These are phyloP conservation scores for Podospora comata DNA, from an alignment of 495 filamentous ascomycete genomes.

Conservation along the genomic window DNA sequence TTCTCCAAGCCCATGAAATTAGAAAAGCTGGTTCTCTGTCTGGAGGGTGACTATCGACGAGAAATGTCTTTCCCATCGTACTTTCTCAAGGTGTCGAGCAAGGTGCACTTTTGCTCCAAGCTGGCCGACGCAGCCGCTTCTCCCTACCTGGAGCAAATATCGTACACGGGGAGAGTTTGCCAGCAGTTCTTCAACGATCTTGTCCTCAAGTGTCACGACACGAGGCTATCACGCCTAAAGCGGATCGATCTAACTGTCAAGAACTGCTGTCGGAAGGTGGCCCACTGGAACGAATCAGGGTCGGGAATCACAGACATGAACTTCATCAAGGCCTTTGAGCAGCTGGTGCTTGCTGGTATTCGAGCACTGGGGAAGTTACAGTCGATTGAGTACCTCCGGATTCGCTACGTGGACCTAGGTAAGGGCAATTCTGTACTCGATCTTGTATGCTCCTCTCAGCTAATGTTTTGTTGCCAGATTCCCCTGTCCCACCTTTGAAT, in stretches of 20 bases:
- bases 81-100: constrained; percentile 51
- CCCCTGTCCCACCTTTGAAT: constrained; percentile 56
- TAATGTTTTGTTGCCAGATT: constrained; percentile 36
- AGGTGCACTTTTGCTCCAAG: constrained; percentile 56
- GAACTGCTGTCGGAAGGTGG: constrained; percentile 60
- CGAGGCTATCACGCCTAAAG: constrained; percentile 50
- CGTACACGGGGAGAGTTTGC: constrained; percentile 66
- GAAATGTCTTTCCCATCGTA: constrained; percentile 53
- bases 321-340: constrained; percentile 65
- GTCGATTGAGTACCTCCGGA: constrained; percentile 55
- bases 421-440: constrained; percentile 20
- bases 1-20: constrained; percentile 53
- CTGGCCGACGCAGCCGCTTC: constrained; percentile 52
- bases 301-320: constrained; percentile 64
- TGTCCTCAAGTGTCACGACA: constrained; percentile 39
- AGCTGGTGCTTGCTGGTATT: constrained; percentile 59
- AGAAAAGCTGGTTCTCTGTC: constrained; percentile 58
- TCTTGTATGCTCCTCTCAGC: not conserved
- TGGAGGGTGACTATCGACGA: constrained; percentile 65
- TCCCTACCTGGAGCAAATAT: constrained; percentile 58
- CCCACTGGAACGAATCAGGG: constrained; percentile 53
- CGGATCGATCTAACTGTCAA: constrained; percentile 67
- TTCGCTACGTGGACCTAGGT: constrained; percentile 71
- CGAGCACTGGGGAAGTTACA: constrained; percentile 52
- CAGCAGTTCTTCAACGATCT: constrained; percentile 54